Evolutionary conservation across 108 stramenopile species (phyloP).

Genomic region (Skeletonema marinoi): DNA sequence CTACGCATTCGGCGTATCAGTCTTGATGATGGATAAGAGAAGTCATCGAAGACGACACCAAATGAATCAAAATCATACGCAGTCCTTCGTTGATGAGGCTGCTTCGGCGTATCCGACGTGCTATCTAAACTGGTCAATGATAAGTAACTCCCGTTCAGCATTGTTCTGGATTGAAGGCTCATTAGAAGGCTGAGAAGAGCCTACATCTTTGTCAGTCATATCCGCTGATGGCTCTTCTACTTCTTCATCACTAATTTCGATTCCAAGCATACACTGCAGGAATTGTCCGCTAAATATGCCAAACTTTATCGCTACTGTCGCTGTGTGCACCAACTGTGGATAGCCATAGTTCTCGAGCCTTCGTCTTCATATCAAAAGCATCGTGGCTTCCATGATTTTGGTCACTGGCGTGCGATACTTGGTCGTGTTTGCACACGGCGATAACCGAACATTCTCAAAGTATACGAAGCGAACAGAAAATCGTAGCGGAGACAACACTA

Average conservation of each 20-base stretch:
- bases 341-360: slow-evolving; percentile 75
- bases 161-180: neutral
- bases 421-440: slow-evolving; percentile 8
- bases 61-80: slow-evolving; percentile 11
- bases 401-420: neutral
- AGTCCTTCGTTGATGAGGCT: neutral
- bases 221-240: neutral
- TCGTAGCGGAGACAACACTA: slow-evolving; percentile 68
- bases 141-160: neutral
- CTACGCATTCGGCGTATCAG: slow-evolving; percentile 84
- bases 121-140: neutral
- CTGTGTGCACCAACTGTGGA: slow-evolving; percentile 67
- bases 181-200: neutral
- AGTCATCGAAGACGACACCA: slow-evolving; percentile 35
- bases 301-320: slow-evolving; percentile 69
- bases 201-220: neutral
- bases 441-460: slow-evolving; percentile 20
- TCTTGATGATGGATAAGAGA: slow-evolving; percentile 65
- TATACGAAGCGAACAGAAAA: slow-evolving; percentile 41
- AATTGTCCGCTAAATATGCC: slow-evolving; percentile 81
- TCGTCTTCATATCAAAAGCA: slow-evolving; percentile 37
- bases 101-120: neutral
- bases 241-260: slow-evolving; percentile 12
- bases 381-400: slow-evolving; percentile 25
- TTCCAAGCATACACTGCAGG: slow-evolving; percentile 87